phyloP scores from a whole-genome alignment of 768 basidiomycete genomes.

The Pholiota microspora region DNA sequence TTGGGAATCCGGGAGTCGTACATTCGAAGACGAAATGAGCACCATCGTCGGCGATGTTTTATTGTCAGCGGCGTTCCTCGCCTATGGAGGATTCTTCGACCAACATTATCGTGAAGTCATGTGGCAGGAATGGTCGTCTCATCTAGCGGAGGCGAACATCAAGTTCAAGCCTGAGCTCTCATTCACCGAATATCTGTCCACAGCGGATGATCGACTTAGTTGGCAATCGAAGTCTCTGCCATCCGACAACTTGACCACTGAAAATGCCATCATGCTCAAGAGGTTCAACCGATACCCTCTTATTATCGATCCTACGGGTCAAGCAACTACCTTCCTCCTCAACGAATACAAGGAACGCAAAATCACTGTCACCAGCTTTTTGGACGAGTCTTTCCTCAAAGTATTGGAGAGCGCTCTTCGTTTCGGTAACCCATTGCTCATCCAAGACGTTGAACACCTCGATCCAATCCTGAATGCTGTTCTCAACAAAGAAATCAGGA shows the following conservation, averaged over 20 bases:
- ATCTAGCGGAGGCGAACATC: constrained; percentile 86
- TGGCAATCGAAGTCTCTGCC: constrained; percentile 98
- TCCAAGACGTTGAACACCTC: constrained; percentile 96
- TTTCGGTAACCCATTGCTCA: constrained; percentile 95
- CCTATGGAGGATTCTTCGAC: constrained; percentile 98
- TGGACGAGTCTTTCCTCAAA: constrained; percentile 98
- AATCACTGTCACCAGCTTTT: constrained; percentile 97
- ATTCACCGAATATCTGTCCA: constrained; percentile 93
- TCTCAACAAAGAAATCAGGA: constrained; percentile 92
- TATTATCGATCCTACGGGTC: constrained; percentile 97
- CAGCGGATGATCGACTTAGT: constrained; percentile 90
- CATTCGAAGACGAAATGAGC: constrained; percentile 97
- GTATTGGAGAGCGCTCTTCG: constrained; percentile 98
- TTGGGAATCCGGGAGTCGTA: constrained; percentile 93
- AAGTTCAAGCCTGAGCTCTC: constrained; percentile 92
- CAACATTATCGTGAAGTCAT: constrained; percentile 96
- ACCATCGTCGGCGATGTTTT: constrained; percentile 97
- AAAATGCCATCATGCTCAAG: constrained; percentile 99
- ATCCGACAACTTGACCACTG: constrained; percentile 91
- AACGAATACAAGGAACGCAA: constrained; percentile 96
- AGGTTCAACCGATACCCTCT: constrained; percentile 97
- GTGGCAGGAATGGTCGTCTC: constrained; percentile 94
- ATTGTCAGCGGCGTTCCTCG: constrained; percentile 93
- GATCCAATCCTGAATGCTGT: constrained; percentile 98
- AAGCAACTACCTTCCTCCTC: constrained; percentile 90